Conservation (phyloP, 2,329 filamentous ascomycete genomes). For the Zasmidium angulare region DNA sequence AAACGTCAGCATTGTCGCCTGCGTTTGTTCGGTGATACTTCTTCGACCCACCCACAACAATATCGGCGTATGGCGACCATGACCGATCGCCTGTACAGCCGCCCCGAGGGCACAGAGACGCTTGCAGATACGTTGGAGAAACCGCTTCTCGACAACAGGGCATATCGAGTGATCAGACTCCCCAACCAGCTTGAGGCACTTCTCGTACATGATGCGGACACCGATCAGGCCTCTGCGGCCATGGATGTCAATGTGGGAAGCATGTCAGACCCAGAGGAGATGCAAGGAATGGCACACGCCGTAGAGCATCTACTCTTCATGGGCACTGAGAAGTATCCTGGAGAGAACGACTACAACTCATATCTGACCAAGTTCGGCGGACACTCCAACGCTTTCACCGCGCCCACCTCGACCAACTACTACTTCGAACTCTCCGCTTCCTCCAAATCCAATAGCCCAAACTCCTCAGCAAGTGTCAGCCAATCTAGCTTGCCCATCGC, state of each 20-base stretch:
- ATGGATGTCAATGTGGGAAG: slow-evolving; percentile 95
- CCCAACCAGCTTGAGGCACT: slow-evolving; percentile 86
- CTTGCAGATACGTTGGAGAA: slow-evolving; percentile 72
- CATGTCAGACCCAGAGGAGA: slow-evolving; percentile 86
- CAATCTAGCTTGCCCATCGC: slow-evolving; percentile 36
- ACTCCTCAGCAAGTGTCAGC: slow-evolving; percentile 38
- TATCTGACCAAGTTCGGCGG: slow-evolving; percentile 90
- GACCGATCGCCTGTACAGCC: slow-evolving; percentile 17
- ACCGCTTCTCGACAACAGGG: slow-evolving; percentile 78
- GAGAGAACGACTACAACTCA: slow-evolving; percentile 92
- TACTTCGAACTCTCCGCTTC: slow-evolving; percentile 93
- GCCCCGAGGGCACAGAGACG: slow-evolving; percentile 33
- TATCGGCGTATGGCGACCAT: slow-evolving; percentile 3
- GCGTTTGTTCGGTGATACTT: background rate
- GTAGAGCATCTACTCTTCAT: slow-evolving; percentile 97
- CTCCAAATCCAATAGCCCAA: slow-evolving; percentile 56
- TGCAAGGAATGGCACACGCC: slow-evolving; percentile 93
- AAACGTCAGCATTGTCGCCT: background rate
- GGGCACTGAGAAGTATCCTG: slow-evolving; percentile 96
- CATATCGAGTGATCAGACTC: slow-evolving; percentile 83
- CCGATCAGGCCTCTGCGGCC: slow-evolving; percentile 93
- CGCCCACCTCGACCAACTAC: slow-evolving; percentile 91
- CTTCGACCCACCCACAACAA: background rate
- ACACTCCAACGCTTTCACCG: slow-evolving; percentile 92
- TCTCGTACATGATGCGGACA: slow-evolving; percentile 88